A percentile compares a stretch with the other conserved stretches of the same genome.
These are phyloP conservation scores for Ophiostoma novo-ulmi DNA, from an alignment of 2,329 filamentous ascomycete species.

Conservation along the genomic window DNA sequence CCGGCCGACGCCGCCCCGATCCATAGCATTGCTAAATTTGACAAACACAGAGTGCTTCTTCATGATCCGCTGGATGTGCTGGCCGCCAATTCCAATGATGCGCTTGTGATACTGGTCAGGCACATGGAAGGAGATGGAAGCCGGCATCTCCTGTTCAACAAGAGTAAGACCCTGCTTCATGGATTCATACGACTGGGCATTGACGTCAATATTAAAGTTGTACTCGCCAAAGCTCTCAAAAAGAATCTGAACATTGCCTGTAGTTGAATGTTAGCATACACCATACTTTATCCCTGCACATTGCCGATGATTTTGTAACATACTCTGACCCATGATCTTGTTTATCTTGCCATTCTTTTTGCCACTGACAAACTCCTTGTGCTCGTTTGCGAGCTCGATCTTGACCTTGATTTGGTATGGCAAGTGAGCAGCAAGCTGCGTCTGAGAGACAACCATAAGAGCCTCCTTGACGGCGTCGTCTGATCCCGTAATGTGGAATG, in stretches of 20 bases:
- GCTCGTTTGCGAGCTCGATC: constrained; percentile 97
- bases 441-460: constrained; percentile 87
- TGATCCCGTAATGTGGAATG: constrained; percentile 89
- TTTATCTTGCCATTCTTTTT: constrained; percentile 99
- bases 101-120: constrained; percentile 99
- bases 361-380: constrained; percentile 98
- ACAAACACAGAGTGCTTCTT: constrained; percentile 99
- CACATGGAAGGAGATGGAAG: constrained; percentile 97
- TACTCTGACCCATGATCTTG: constrained; percentile 98
- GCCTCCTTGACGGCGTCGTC: constrained; percentile 95
- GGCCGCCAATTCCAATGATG: constrained; percentile 96
- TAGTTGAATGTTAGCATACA: background rate
- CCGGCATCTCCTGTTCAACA: constrained; percentile 98
- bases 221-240: constrained; percentile 99
- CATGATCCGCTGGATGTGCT: constrained; percentile 99
- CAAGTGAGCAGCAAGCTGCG: constrained; percentile 79
- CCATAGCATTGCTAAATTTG: constrained; percentile 99
- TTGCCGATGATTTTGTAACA: background rate
- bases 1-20: constrained; percentile 82
- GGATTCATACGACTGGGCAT: constrained; percentile 84
- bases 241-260: constrained; percentile 85
- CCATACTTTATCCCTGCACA: background rate
- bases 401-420: constrained; percentile 95
- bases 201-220: constrained; percentile 99
- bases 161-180: constrained; percentile 88